Evolutionary conservation across 2,329 filamentous ascomycete genomes (phyloP), one percentile per base, ranked within the genome.

Genomic region (Thyridium curvatum): DNA sequence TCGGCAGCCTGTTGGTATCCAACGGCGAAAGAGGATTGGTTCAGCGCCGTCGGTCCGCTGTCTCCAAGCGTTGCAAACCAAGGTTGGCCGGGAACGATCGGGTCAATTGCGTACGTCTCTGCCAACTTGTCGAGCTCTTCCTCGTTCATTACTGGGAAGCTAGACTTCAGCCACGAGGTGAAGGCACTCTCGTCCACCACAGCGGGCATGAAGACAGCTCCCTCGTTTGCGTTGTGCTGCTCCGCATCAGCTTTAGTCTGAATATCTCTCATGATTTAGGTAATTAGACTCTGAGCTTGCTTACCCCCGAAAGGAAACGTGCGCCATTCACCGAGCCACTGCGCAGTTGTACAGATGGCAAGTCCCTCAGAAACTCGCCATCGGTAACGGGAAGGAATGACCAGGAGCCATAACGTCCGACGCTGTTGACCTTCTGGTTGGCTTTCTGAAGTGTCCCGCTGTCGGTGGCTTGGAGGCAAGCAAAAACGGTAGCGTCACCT

Each of bases 1-100:
- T 64, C 55, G 10, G 69, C 71, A 10, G 65, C 61, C 43, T 76
- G 69, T 41, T 75, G 71, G 38, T 70, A 66, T 4, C 71, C 71
- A 1, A 57, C 64, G 0, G 56, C 69, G 18, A 65, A 58, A 6
- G 21, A 26, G 6, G 21, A 26, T 10, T 26, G 21, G 21, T 26
- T 26, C 6, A 26, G 21, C 21, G 21, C 21, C 21, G 21, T 26
- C 10, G 21, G 21, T 26, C 21, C 21, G 21, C 21, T 26, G 21
- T 26, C 10, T 10, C 21, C 21, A 6, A 26, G 21, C 21, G 21
- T 26, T 26, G 21, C 21, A 10, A 26, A 26, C 21, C 6, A 26
- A 10, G 21, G 21, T 10, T 26, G 21, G 21, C 10, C 21, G 6
- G 21, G 21, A 10, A 26, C 10, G 21, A 26, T 10, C 6, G 21